Conservation (phyloP, 805 yeast species). For the Wickerhamomyces xylosicus region DNA sequence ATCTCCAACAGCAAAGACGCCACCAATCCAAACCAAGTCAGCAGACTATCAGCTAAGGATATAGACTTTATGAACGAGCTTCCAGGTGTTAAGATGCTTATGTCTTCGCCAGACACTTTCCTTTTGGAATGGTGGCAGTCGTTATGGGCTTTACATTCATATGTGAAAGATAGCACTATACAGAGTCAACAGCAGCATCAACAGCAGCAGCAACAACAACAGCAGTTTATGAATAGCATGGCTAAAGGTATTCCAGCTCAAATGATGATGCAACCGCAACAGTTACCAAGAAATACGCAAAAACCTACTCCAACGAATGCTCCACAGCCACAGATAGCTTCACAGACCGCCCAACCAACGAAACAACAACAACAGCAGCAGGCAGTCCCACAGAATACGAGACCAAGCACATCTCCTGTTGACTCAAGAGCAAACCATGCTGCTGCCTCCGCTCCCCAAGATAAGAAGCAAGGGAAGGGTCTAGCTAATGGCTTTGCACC, state of each 20-base stretch:
- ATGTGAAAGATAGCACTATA: slow-evolving; percentile 25
- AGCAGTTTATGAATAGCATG: not conserved
- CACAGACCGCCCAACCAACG: too few species aligned
- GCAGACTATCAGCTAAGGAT: slow-evolving; percentile 1
- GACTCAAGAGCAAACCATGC: not conserved
- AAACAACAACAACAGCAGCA: not conserved
- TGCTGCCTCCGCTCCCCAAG: not conserved
- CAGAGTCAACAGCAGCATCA: slow-evolving; percentile 3
- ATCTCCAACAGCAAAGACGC: slow-evolving; percentile 8
- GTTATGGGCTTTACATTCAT: slow-evolving; percentile 38
- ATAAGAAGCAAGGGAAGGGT: not conserved
- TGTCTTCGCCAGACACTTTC: slow-evolving; percentile 35
- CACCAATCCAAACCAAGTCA: not conserved
- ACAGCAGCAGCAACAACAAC: slow-evolving; percentile 3
- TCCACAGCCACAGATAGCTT: not conserved
- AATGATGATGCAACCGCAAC: slow-evolving; percentile 2
- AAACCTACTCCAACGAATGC: not conserved
- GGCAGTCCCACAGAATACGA: not conserved
- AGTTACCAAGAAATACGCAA: not conserved
- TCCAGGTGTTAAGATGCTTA: slow-evolving; percentile 28
- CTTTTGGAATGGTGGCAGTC: slow-evolving; percentile 49
- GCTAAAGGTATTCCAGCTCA: not conserved
- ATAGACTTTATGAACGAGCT: slow-evolving; percentile 12
- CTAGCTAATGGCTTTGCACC: not conserved
- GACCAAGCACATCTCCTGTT: slow-evolving; percentile 1